Evolutionary conservation across 1,284 basidiomycete genomes (phyloP).

Genomic region (Irpex rosettiformis): DNA sequence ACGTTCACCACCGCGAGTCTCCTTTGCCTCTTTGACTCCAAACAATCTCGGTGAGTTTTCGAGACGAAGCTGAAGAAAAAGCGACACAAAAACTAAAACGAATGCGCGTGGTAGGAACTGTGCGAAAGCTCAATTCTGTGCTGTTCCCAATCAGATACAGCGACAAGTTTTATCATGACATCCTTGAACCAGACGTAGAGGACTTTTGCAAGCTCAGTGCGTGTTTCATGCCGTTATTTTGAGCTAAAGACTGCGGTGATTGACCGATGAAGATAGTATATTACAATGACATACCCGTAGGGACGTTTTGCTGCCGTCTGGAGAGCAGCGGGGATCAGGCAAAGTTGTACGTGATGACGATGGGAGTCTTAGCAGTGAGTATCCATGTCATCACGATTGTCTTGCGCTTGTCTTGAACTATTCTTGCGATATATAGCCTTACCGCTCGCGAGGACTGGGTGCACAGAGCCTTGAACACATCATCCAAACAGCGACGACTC

Average conservation of each 20-base stretch:
- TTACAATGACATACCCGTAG: constrained; percentile 82
- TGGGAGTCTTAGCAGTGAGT: constrained; percentile 78
- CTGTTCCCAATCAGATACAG: constrained; percentile 81
- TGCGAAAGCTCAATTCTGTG: constrained; percentile 77
- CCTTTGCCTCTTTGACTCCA: constrained; percentile 68
- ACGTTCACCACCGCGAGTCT: constrained; percentile 43
- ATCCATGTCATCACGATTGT: constrained; percentile 10
- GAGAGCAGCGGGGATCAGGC: constrained; percentile 58
- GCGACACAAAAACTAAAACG: too few species aligned
- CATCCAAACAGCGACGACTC: constrained; percentile 54
- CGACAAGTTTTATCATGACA: constrained; percentile 77
- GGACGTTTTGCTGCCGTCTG: constrained; percentile 76
- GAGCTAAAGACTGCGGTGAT: background rate
- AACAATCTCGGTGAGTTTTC: constrained; percentile 57
- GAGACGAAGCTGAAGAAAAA: too few species aligned
- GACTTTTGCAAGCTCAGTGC: constrained; percentile 77
- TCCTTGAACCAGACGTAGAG: constrained; percentile 67
- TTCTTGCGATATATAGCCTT: constrained; percentile 50
- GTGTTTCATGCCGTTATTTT: constrained; percentile 18
- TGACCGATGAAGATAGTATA: constrained; percentile 50
- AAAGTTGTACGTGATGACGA: constrained; percentile 77
- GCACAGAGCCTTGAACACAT: constrained; percentile 65
- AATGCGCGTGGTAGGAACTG: constrained; percentile 51
- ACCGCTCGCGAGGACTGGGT: constrained; percentile 69
- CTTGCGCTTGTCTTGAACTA: background rate